A percentile compares a stretch with the other conserved stretches of the same genome.
These are phyloP conservation scores for Angomonas deanei DNA, from an alignment of 208 protist genomes.

Conservation along the genomic window DNA sequence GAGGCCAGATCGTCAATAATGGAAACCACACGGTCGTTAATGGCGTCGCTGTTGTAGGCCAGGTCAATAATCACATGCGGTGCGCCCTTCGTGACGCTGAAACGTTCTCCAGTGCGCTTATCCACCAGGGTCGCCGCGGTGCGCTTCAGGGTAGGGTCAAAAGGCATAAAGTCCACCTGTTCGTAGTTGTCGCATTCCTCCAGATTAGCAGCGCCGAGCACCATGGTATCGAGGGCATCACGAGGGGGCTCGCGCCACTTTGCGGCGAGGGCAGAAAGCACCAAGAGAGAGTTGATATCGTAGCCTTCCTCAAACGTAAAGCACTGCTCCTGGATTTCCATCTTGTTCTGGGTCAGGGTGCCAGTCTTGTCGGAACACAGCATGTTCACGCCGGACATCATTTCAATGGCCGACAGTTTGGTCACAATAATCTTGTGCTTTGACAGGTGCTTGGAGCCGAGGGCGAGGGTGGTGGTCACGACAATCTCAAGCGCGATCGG, in stretches of 20 bases:
- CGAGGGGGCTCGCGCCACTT: conserved; percentile 88
- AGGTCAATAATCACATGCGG: conserved; percentile 79
- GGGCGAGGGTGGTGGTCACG: conserved; percentile 81
- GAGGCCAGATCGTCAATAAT: conserved; percentile 65
- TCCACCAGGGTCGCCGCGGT: conserved; percentile 55
- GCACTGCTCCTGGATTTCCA: conserved; percentile 79
- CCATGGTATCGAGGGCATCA: conserved; percentile 89
- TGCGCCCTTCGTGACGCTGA: conserved; percentile 85
- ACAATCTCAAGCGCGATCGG: conserved; percentile 83
- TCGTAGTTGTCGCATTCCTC: conserved; percentile 79
- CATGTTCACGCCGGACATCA: conserved; percentile 86
- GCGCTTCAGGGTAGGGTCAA: conserved; percentile 62
- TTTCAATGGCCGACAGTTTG: conserved; percentile 89
- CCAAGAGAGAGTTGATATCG: conserved; percentile 54
- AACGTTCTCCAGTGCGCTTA: conserved; percentile 55
- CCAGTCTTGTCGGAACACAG: conserved; percentile 95
- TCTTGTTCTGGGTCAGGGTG: conserved; percentile 93
- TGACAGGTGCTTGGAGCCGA: conserved; percentile 89
- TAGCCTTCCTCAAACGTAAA: conserved; percentile 62
- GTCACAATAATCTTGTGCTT: conserved; percentile 93
- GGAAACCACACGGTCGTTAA: conserved; percentile 55
- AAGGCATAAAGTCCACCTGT: conserved; percentile 62
- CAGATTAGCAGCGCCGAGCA: conserved; percentile 65
- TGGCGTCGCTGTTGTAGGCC: conserved; percentile 64
- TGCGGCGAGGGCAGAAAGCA: conserved; percentile 76